These are phyloP conservation scores for Fraxinus xanthoxyloides DNA, from an alignment of 305 asterid genomes.

Conservation along the genomic window DNA sequence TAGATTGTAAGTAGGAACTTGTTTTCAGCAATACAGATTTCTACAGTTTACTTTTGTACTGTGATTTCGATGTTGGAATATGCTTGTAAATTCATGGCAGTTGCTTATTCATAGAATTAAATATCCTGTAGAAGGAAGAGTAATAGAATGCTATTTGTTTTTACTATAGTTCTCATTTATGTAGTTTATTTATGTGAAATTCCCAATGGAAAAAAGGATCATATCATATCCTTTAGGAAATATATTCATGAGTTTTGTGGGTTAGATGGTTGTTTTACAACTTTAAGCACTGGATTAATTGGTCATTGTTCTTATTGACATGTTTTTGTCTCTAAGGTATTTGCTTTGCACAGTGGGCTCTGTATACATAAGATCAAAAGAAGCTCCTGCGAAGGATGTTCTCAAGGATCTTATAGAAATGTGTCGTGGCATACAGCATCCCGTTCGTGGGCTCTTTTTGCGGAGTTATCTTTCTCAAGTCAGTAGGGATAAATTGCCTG, in stretches of 20 bases:
- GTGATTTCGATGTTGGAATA: not conserved
- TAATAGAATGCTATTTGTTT: conserved; percentile 10
- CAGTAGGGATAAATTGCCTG: conserved; percentile 93
- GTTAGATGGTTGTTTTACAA: conserved; percentile 11
- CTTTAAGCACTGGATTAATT: conserved; percentile 1
- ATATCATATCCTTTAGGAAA: not conserved
- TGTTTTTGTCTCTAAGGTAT: conserved; percentile 51
- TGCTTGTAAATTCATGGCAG: conserved; percentile 12
- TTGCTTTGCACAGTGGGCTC: conserved; percentile 95
- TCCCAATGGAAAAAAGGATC: conserved; percentile 12
- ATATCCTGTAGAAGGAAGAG: conserved; percentile 11
- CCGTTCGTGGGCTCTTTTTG: conserved; percentile 90
- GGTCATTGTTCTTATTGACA: conserved; percentile 9
- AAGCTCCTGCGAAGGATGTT: conserved; percentile 96
- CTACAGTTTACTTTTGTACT: not conserved
- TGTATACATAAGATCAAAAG: conserved; percentile 89
- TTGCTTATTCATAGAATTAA: conserved; percentile 17
- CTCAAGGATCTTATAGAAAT: conserved; percentile 98
- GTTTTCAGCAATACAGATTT: not conserved
- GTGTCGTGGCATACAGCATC: conserved; percentile 96
- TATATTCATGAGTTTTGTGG: conserved; percentile 3
- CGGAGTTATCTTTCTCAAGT: conserved; percentile 99
- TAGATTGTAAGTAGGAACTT: conserved; percentile 58
- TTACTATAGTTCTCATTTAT: not conserved
- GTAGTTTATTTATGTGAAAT: not conserved